A percentile compares a stretch with the other conserved stretches of the same genome.
These are phyloP conservation scores for Calonectria fujianensis DNA, from an alignment of 2,329 filamentous ascomycete species.

Conservation along the genomic window DNA sequence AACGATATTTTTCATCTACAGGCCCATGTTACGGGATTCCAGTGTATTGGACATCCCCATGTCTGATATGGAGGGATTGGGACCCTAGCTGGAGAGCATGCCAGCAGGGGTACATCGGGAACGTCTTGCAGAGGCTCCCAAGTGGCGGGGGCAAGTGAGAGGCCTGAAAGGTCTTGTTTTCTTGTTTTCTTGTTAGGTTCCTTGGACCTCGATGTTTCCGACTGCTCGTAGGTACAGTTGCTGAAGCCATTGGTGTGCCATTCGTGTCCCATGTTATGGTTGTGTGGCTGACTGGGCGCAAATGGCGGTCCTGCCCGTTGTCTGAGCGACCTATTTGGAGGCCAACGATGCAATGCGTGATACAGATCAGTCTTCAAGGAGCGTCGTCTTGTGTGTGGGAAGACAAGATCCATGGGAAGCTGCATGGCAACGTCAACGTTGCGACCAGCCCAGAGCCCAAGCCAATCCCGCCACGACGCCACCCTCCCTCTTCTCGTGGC, in stretches of 20 bases:
- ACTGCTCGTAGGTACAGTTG: not conserved
- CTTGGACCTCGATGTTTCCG: slow-evolving; percentile 10
- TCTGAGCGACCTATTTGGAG: slow-evolving; percentile 21
- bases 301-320: slow-evolving; percentile 15
- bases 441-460: slow-evolving; percentile 28
- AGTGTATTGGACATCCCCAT: slow-evolving; percentile 21
- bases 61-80: slow-evolving; percentile 11
- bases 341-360: slow-evolving; percentile 23
- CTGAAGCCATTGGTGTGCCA: slow-evolving; percentile 27
- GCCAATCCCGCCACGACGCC: slow-evolving; percentile 33
- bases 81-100: slow-evolving; percentile 6
- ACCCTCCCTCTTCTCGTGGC: slow-evolving; percentile 25
- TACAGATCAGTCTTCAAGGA: slow-evolving; percentile 11
- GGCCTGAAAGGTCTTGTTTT: not conserved
- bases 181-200: not conserved
- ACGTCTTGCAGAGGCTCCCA: slow-evolving; percentile 1
- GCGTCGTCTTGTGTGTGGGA: slow-evolving; percentile 2
- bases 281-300: slow-evolving; percentile 24
- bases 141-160: slow-evolving; percentile 26
- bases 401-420: slow-evolving; percentile 22
- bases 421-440: slow-evolving; percentile 24
- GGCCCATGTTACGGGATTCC: not conserved
- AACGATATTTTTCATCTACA: slow-evolving; percentile 4
- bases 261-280: slow-evolving; percentile 19
- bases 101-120: not conserved